phyloP scores from a whole-genome alignment of 31 red algal genomes.

The Odonthalia washingtoniensis region DNA sequence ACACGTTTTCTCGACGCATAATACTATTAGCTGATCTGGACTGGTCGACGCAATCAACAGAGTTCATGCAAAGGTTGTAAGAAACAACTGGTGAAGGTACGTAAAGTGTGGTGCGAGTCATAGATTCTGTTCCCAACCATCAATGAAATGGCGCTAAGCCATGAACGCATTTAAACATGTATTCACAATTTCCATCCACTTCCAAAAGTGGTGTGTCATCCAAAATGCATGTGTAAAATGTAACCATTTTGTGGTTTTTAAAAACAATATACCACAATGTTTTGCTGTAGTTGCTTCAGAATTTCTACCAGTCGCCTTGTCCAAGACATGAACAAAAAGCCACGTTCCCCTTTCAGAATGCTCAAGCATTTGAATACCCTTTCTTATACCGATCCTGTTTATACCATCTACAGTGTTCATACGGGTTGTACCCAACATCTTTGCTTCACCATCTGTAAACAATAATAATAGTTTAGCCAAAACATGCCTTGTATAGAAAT shows the following conservation, averaged over 20 bases:
- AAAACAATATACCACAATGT: neutral
- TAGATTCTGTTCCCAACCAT: neutral
- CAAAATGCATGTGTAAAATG: neutral
- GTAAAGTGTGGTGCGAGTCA: neutral
- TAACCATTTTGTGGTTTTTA: neutral
- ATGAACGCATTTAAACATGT: neutral
- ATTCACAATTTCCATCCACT: neutral
- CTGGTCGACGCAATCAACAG: neutral
- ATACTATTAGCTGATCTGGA: neutral
- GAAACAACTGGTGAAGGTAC: neutral
- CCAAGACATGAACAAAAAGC: slow-evolving; percentile 3
- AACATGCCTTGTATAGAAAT: slow-evolving; percentile 37
- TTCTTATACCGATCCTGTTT: too few species aligned
- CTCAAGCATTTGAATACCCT: too few species aligned
- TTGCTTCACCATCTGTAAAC: slow-evolving; percentile 23
- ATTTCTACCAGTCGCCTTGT: neutral
- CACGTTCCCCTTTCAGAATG: too few species aligned
- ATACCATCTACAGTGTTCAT: too few species aligned
- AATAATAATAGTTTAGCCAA: neutral
- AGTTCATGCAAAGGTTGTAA: neutral
- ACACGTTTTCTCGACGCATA: too few species aligned
- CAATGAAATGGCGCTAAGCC: neutral
- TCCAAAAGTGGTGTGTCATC: neutral
- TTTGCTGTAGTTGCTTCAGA: neutral
- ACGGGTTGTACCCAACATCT: slow-evolving; percentile 9